Percentiles rank a stretch among this genome's conserved stretches.
phyloP scores from a whole-genome alignment of 225 moss, liverwort and hornwort species.

The Marchantia polymorpha region DNA sequence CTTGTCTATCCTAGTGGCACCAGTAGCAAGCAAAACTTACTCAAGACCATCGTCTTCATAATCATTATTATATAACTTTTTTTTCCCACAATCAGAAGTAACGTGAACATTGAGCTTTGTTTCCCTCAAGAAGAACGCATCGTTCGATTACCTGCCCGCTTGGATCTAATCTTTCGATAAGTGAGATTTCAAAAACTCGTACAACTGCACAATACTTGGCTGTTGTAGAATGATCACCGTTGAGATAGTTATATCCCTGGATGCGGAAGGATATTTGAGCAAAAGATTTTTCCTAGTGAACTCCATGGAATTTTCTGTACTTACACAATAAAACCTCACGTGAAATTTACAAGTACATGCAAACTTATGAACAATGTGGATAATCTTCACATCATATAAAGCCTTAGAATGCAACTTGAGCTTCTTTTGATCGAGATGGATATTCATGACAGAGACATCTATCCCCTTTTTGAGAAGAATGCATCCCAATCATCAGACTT shows the following conservation, averaged over 20 bases:
- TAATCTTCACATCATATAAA: slow-evolving; percentile 35
- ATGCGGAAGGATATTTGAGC: neutral
- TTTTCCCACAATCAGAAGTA: neutral
- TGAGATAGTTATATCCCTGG: slow-evolving; percentile 7
- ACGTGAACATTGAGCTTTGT: slow-evolving; percentile 7
- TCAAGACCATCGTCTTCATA: slow-evolving; percentile 4
- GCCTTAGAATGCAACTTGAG: slow-evolving; percentile 18
- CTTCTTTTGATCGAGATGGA: slow-evolving; percentile 25
- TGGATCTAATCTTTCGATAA: neutral
- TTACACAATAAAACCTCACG: slow-evolving; percentile 18
- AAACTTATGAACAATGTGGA: neutral
- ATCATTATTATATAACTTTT: neutral
- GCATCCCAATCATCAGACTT: too few relatives aligned
- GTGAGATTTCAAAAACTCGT: slow-evolving; percentile 19
- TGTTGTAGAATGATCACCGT: slow-evolving; percentile 31
- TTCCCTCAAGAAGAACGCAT: slow-evolving; percentile 31
- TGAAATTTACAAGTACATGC: slow-evolving; percentile 24
- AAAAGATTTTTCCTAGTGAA: neutral
- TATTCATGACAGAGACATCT: slow-evolving; percentile 28
- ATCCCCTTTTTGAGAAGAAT: slow-evolving; percentile 24
- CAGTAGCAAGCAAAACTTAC: neutral
- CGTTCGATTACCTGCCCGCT: slow-evolving; percentile 14
- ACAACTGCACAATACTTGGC: slow-evolving; percentile 21
- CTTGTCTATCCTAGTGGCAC: neutral
- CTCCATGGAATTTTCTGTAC: neutral